Base-by-base conservation (phyloP, 495 filamentous ascomycete species). In the Opeltia flavorubescens region DNA sequence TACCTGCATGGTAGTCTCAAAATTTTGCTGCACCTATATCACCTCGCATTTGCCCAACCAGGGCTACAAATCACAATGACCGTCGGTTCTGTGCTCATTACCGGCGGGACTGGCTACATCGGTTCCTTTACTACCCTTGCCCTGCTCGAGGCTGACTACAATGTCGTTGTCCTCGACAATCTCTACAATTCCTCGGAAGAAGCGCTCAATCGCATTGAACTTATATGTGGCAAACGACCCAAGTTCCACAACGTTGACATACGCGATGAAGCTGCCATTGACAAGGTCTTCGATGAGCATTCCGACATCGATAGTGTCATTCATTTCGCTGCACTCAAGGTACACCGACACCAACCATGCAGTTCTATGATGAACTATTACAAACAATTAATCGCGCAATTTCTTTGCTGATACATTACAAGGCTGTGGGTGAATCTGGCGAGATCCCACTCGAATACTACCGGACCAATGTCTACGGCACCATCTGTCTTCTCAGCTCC, bases 361-460 rank as follows among this genome's bases (percentile, higher is more conserved):
- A n/a, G n/a, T n/a, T n/a, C n/a, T n/a, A n/a, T n/a, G n/a, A n/a
- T n/a, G n/a, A n/a, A n/a, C n/a, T n/a, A n/a, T n/a, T n/a, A n/a
- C n/a, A n/a, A n/a, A n/a, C n/a, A n/a, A n/a, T n/a, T n/a, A 13
- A 6, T 38, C 33, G 42, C 13, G 24, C 17, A 23, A 11, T 12
- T 29, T 26, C 24, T 24, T 3, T 15, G 17, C n/a, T 29, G 35
- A 20, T 31, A 20, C 2, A 5, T 50, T 43, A 9, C 26, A 48
- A 94, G 88, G 88, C 93, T 30, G 91, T 98, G 49, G 91, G 93
- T 54, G 93, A 98, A 69, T 95, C 89, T 15, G 78, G 77, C 56
- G 89, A 95, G 65, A 94, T 86, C 53, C 91, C 91, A 31, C 76
- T 95, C 56, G 91, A 98, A 68, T 98, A 98, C 75, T 98, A 94